Evolutionary conservation across 2,329 filamentous ascomycete species (phyloP).

Genomic region (Fusarium illudens): DNA sequence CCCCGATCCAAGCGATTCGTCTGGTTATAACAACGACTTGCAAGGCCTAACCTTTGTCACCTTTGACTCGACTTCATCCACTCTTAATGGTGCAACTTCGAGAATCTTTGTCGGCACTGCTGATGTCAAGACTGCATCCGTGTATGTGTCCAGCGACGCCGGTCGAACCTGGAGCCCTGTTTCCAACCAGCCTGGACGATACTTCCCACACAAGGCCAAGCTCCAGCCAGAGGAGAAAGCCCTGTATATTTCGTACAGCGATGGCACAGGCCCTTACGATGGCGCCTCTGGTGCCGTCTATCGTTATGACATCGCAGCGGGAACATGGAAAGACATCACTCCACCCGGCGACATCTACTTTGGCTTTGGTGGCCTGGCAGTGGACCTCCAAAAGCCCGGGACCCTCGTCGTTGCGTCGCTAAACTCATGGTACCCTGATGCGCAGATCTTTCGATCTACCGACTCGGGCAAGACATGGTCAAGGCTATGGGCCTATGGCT

Average conservation of each 20-base stretch:
- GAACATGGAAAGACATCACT: slow-evolving; percentile 65
- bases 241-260: slow-evolving; percentile 63
- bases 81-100: slow-evolving; percentile 57
- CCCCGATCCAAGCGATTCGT: slow-evolving; percentile 55
- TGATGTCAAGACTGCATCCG: slow-evolving; percentile 60
- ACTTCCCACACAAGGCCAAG: slow-evolving; percentile 63
- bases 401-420: slow-evolving; percentile 65
- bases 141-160: slow-evolving; percentile 63
- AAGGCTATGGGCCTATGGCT: slow-evolving; percentile 60
- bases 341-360: slow-evolving; percentile 60
- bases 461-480: slow-evolving; percentile 65
- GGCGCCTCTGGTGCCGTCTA: slow-evolving; percentile 62
- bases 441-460: slow-evolving; percentile 62
- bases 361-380: slow-evolving; percentile 64
- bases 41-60: slow-evolving; percentile 62
- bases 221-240: slow-evolving; percentile 61
- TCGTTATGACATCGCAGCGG: slow-evolving; percentile 59
- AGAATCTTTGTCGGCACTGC: slow-evolving; percentile 66
- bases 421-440: slow-evolving; percentile 69
- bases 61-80: slow-evolving; percentile 61
- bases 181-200: slow-evolving; percentile 58
- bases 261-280: slow-evolving; percentile 66
- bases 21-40: slow-evolving; percentile 55
- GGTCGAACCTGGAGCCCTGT: slow-evolving; percentile 62
- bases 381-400: slow-evolving; percentile 63